Conservation (phyloP, 495 filamentous ascomycete genomes). For the Penicillium goetzii region DNA sequence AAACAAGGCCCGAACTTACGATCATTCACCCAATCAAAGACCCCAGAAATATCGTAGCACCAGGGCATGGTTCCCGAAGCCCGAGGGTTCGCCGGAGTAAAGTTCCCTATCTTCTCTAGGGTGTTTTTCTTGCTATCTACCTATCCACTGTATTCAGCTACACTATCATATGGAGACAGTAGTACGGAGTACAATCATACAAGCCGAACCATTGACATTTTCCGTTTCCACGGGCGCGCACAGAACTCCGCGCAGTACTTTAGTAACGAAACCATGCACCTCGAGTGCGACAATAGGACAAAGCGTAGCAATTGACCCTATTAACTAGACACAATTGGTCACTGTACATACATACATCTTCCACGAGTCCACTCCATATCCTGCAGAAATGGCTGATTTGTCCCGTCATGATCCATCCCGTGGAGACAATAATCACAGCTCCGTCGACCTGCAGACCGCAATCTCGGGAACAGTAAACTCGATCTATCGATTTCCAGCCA, state of each 20-base stretch:
- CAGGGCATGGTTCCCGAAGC: background rate
- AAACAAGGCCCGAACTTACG: background rate
- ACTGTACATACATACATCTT: no score
- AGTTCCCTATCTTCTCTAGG: slow-evolving; percentile 1
- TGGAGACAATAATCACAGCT: background rate
- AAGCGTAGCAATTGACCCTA: background rate
- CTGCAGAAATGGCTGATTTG: background rate
- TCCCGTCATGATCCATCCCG: background rate
- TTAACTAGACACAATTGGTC: no score
- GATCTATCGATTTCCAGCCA: background rate
- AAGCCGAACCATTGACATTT: no score
- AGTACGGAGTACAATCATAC: no score
- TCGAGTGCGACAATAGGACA: background rate
- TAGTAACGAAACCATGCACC: background rate
- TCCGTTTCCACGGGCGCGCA: no score
- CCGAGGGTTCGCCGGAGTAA: slow-evolving; percentile 1
- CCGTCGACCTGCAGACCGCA: background rate
- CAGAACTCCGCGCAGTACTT: no score
- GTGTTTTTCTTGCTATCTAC: no score
- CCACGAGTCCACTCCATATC: no score
- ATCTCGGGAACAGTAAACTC: background rate
- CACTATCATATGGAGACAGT: no score
- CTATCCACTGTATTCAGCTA: no score
- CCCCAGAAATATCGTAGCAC: background rate
- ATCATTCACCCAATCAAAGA: background rate